Base-by-base conservation (phyloP, 345 rosid species). In the Rhodomyrtus tomentosa region DNA sequence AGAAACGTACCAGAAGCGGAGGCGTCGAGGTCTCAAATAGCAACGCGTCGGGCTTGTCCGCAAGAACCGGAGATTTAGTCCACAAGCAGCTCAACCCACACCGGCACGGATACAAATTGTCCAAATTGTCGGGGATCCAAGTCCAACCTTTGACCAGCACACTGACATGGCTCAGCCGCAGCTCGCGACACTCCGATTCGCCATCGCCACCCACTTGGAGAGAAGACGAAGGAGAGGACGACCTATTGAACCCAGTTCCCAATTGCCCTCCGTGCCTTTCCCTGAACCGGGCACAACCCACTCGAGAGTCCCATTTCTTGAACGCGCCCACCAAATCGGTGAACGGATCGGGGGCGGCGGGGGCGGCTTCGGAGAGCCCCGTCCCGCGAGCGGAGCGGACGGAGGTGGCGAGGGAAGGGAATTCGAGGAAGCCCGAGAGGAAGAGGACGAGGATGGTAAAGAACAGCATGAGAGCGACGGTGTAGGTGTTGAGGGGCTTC, bases 91-190 rank as follows among this genome's bases (percentile, higher is more conserved):
- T 95, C 93, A 94, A 89, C 82, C 96, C 98, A 84, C 99, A 95
- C 10, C 92, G 87, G 89, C 98, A 96, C 38, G 93, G 88, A 84
- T 95, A 96, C 87, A 95, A 81, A 90, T 93, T 96, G 79, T 95
- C 98, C 93, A 96, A 88, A 92, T 95, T 94, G 89, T 95, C 96
- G 9, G 98, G 99, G 90, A 96, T 88, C 98, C 99, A 96, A 87
- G 98, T 96, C 99, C 99, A 96, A 55, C 98, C 94, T 87, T 95
- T 94, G 42, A 96, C 97, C 93, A 94, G 89, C 82, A 95, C 92
- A 53, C 89, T 92, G 62, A 92, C 99, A 55, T 94, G 93, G 0
- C 85, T 89, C 93, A 93, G 90, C 85, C 91, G 93, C 88, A 92
- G 87, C 83, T 86, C 90, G 82, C 83, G 81, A 80, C 98, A 95